Evolutionary conservation across 1,139 yeast species (phyloP).

Genomic region (Zhuliangozyma blackwelliae): DNA sequence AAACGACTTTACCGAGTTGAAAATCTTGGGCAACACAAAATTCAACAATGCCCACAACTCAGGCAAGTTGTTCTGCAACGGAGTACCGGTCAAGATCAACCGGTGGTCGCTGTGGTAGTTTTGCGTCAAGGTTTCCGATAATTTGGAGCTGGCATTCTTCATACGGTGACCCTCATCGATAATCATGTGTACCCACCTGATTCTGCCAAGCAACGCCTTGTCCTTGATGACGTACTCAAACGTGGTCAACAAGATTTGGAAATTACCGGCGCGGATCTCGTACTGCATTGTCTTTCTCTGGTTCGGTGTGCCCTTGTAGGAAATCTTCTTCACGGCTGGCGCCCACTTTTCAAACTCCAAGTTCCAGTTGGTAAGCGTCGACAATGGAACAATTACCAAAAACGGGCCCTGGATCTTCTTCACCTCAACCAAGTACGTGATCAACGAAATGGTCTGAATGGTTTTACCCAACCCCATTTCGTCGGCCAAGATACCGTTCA

Average conservation of each 20-base stretch:
- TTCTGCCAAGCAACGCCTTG: slow-evolving; percentile 59
- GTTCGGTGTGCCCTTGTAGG: slow-evolving; percentile 72
- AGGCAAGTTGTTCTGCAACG: slow-evolving; percentile 78
- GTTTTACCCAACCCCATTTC: slow-evolving; percentile 99
- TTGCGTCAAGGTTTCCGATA: slow-evolving; percentile 68
- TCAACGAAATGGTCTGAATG: slow-evolving; percentile 87
- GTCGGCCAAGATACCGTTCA: slow-evolving; percentile 94
- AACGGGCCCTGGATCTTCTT: slow-evolving; percentile 69
- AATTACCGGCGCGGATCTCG: slow-evolving; percentile 60
- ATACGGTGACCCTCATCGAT: slow-evolving; percentile 89
- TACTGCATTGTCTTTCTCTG: slow-evolving; percentile 64
- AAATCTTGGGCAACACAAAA: slow-evolving; percentile 74
- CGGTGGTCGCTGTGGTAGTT: slow-evolving; percentile 72
- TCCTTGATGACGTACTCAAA: slow-evolving; percentile 78
- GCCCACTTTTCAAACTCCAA: slow-evolving; percentile 88
- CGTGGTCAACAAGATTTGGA: slow-evolving; percentile 74
- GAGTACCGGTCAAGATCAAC: slow-evolving; percentile 82
- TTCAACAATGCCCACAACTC: slow-evolving; percentile 82
- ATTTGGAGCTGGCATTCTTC: slow-evolving; percentile 74
- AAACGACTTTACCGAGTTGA: slow-evolving; percentile 79
- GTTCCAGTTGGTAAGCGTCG: slow-evolving; percentile 83
- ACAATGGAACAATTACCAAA: slow-evolving; percentile 76
- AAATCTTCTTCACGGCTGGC: slow-evolving; percentile 61
- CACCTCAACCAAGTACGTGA: slow-evolving; percentile 82
- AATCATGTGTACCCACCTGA: slow-evolving; percentile 81